Conservation (phyloP, 495 filamentous ascomycete species). For the Aspergillus biplanus region DNA sequence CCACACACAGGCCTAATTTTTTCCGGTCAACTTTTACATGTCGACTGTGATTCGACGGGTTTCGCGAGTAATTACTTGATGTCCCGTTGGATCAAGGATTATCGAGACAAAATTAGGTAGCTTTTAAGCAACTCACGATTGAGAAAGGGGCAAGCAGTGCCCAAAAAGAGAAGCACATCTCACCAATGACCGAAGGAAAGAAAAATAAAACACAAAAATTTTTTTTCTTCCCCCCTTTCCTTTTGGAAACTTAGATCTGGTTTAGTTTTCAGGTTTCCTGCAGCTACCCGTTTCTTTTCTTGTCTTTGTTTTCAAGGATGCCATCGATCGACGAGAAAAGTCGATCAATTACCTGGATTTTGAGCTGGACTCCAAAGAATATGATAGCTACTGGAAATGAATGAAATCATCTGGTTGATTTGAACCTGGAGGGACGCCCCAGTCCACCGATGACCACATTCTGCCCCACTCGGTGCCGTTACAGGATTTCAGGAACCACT, state of each 20-base stretch:
- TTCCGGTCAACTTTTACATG: slow-evolving; percentile 10
- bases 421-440: neutral
- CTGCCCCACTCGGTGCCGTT: slow-evolving; percentile 29
- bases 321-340: slow-evolving; percentile 5
- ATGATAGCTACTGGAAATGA: neutral
- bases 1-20: slow-evolving; percentile 14
- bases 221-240: neutral
- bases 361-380: neutral
- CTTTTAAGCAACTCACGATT: neutral
- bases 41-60: slow-evolving; percentile 19
- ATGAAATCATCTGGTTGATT: neutral
- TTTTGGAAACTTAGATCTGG: neutral
- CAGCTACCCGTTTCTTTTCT: slow-evolving; percentile 23
- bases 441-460: slow-evolving; percentile 1
- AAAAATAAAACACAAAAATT: neutral
- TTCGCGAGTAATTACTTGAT: slow-evolving; percentile 1
- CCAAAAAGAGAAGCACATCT: neutral
- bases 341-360: slow-evolving; percentile 13
- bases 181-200: neutral
- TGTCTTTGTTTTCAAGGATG: slow-evolving; percentile 6
- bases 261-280: slow-evolving; percentile 12
- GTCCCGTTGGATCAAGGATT: neutral
- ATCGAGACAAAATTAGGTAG: neutral
- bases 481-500: slow-evolving; percentile 31
- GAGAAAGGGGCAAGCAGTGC: slow-evolving; percentile 5